Evolutionary conservation across 306 rosid genomes (phyloP).

Genomic region (Nissolia schottii): DNA sequence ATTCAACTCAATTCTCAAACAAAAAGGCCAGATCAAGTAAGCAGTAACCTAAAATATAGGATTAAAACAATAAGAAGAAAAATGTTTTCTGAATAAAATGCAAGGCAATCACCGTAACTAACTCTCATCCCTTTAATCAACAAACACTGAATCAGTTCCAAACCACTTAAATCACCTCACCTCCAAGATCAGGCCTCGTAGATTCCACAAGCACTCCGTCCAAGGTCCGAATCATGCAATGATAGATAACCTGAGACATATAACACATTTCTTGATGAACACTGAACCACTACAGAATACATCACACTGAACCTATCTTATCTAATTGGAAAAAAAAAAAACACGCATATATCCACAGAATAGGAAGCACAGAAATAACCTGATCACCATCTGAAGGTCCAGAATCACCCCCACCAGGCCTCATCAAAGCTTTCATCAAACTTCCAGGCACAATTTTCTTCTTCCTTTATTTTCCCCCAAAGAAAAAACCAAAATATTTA

Average conservation of each 20-base stretch:
- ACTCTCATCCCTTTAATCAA: background rate
- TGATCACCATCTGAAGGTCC: conserved; percentile 83
- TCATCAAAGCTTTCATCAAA: conserved; percentile 86
- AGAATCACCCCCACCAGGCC: conserved; percentile 84
- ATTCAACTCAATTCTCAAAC: conserved; percentile 9
- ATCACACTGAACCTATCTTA: background rate
- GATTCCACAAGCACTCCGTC: conserved; percentile 91
- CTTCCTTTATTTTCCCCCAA: conserved; percentile 56
- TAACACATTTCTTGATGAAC: background rate
- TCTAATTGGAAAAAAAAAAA: conserved; percentile 1
- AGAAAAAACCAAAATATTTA: conserved; percentile 16
- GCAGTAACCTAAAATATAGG: background rate
- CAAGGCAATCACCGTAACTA: background rate
- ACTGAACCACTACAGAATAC: conserved; percentile 13
- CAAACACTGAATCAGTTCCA: background rate
- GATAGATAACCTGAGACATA: conserved; percentile 69
- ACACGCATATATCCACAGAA: background rate
- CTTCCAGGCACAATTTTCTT: conserved; percentile 76
- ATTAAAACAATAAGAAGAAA: background rate
- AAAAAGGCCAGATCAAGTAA: background rate
- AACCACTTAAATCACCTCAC: conserved; percentile 42
- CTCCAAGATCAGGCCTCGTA: conserved; percentile 66
- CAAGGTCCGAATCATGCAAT: conserved; percentile 70
- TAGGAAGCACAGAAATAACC: conserved; percentile 40
- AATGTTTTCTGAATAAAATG: background rate